Conservation (phyloP, 2,329 filamentous ascomycete genomes). For the Claviceps pazoutovae region DNA sequence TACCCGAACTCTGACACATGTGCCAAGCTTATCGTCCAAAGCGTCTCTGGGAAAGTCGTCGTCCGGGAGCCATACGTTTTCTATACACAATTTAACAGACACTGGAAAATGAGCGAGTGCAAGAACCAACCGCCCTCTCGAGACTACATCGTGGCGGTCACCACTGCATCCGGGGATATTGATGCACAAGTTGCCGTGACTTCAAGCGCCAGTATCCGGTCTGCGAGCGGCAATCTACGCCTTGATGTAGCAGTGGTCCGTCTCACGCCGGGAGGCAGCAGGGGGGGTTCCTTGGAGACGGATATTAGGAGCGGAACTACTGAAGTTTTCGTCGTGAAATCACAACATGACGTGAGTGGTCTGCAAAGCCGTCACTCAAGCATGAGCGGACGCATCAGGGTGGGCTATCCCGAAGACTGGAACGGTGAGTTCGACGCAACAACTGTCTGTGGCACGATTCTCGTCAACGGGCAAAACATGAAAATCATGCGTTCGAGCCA, state of each 20-base stretch:
- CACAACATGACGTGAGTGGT: slow-evolving; percentile 15
- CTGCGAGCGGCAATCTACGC: slow-evolving; percentile 26
- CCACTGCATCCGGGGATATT: neutral
- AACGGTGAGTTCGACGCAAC: slow-evolving; percentile 28
- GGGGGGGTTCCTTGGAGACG: slow-evolving; percentile 21
- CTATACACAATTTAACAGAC: too few species aligned
- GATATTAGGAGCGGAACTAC: slow-evolving; percentile 30
- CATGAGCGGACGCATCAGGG: slow-evolving; percentile 28
- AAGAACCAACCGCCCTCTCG: neutral
- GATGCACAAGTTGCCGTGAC: slow-evolving; percentile 26
- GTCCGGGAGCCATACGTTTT: neutral
- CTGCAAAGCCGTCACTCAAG: slow-evolving; percentile 29
- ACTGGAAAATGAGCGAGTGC: neutral
- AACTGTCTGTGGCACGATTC: slow-evolving; percentile 26
- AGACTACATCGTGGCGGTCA: neutral
- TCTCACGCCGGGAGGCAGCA: slow-evolving; percentile 20
- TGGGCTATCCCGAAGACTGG: slow-evolving; percentile 36
- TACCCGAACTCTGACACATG: neutral
- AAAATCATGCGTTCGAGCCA: slow-evolving; percentile 20
- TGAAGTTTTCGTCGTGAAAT: slow-evolving; percentile 14
- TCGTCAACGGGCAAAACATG: slow-evolving; percentile 29
- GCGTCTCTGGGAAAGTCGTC: neutral
- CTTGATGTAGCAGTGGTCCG: slow-evolving; percentile 26
- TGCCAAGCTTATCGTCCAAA: neutral
- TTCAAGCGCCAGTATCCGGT: slow-evolving; percentile 20